phyloP scores from a whole-genome alignment of 495 filamentous ascomycete genomes.

The Aspergillus cavernicola region DNA sequence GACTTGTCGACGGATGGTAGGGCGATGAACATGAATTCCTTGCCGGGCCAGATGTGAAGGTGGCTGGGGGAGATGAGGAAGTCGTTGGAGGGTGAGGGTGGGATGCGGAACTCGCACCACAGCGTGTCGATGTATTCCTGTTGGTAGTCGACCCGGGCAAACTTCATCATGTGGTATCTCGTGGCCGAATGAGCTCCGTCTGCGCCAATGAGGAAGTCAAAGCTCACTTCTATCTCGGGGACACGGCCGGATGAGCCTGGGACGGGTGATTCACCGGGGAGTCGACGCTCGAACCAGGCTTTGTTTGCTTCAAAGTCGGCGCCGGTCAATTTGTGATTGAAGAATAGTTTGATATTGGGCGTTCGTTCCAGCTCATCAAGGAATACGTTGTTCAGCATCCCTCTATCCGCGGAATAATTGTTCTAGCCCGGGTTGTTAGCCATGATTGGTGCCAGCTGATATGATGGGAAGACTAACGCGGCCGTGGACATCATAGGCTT shows the following conservation, averaged over 20 bases:
- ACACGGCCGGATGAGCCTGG: slow-evolving; percentile 33
- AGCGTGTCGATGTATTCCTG: slow-evolving; percentile 96
- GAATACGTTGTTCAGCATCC: slow-evolving; percentile 75
- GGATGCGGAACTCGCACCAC: slow-evolving; percentile 95
- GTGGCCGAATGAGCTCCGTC: slow-evolving; percentile 92
- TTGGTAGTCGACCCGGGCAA: slow-evolving; percentile 77
- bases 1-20: slow-evolving; percentile 84
- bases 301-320: slow-evolving; percentile 73
- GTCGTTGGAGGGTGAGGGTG: slow-evolving; percentile 48
- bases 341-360: slow-evolving; percentile 84
- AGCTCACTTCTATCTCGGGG: slow-evolving; percentile 67
- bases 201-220: slow-evolving; percentile 92
- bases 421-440: slow-evolving; percentile 51
- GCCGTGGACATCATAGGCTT: slow-evolving; percentile 88
- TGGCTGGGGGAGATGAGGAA: slow-evolving; percentile 86
- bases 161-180: slow-evolving; percentile 94
- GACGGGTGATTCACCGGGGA: slow-evolving; percentile 31
- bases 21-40: slow-evolving; percentile 95
- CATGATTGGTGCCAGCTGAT: slow-evolving; percentile 22
- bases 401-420: slow-evolving; percentile 55
- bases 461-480: slow-evolving; percentile 51
- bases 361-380: slow-evolving; percentile 79
- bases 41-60: slow-evolving; percentile 95
- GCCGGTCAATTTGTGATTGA: slow-evolving; percentile 86
- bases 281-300: slow-evolving; percentile 78